Evolutionary conservation across 148 eudicot species (phyloP).

Genomic region (Suaeda aralocaspica): DNA sequence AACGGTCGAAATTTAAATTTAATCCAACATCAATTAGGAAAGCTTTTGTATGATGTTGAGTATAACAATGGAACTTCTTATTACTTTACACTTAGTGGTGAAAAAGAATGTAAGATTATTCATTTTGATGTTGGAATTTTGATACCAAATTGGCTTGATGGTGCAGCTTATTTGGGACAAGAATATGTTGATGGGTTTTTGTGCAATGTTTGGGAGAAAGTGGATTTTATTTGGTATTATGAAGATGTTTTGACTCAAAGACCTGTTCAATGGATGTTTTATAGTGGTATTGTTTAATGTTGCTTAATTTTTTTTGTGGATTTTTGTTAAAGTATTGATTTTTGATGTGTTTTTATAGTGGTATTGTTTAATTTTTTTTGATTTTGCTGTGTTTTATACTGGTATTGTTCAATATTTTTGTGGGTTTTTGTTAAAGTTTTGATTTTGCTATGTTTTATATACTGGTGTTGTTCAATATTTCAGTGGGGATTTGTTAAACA

Average conservation of each 20-base stretch:
- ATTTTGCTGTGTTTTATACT: no score
- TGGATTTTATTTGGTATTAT: slow-evolving; percentile 54
- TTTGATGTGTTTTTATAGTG: neutral
- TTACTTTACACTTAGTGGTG: slow-evolving; percentile 32
- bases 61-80: slow-evolving; percentile 56
- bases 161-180: slow-evolving; percentile 39
- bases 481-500: no score
- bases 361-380: no score
- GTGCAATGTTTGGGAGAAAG: slow-evolving; percentile 59
- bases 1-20: slow-evolving; percentile 74
- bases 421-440: no score
- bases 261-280: slow-evolving; percentile 62
- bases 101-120: slow-evolving; percentile 25
- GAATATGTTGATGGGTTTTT: slow-evolving; percentile 37
- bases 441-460: no score
- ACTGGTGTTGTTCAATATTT: no score
- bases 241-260: slow-evolving; percentile 55
- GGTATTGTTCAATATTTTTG: no score
- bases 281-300: slow-evolving; percentile 30
- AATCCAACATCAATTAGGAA: slow-evolving; percentile 55
- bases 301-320: neutral
- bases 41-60: slow-evolving; percentile 41
- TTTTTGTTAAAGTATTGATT: neutral
- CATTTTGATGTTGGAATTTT: slow-evolving; percentile 45
- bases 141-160: slow-evolving; percentile 57